Evolutionary conservation across 148 eudicot species (phyloP), one percentile per base, ranked within the genome.

Genomic region (Diospyros lotus): DNA sequence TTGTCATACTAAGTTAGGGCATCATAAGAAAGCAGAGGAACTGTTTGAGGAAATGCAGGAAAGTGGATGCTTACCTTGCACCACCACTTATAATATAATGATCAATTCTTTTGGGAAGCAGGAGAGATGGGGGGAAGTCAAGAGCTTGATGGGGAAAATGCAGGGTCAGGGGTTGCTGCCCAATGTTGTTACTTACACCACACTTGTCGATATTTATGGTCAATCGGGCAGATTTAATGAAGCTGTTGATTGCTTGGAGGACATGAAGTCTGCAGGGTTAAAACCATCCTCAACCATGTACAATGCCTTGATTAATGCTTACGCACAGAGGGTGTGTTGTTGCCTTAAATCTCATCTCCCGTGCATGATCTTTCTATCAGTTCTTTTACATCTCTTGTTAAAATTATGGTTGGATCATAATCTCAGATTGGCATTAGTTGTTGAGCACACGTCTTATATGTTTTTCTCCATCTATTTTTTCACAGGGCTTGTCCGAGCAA

Each of bases 241-340:
- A 44, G 98, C 98, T 1, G 85, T 90, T 15, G 98, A 94, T 69
- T 94, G 96, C 77, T 82, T 94, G 87, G 98, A 92, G 90, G 92
- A 84, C 43, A 92, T 94, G 98, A 94, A 90, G 76, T 93, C 97
- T 10, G 79, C 78, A 15, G 98, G 98, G 7, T 76, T 94, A 81
- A 94, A 89, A 76, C 96, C 98, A 64, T 87, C 98, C 0, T 74
- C 90, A 17, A 86, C 96, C 52, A 94, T 92, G 98, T 94, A 92
- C 74, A 94, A 92, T 84, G 98, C 98, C 12, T 84, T 94, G 80
- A 92, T 94, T 80, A 94, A 94, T 84, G 97, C 98, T 73, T 94
- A 92, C 84, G 98, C 98, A 50, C 98, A 94, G 80, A 87, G 88
- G 92, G 98, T 94, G 85, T 64, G 77, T 66, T 70, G 55, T 45